Evolutionary conservation across 352 stramenopile species (phyloP).

Genomic region (Globisporangium spinosum): DNA sequence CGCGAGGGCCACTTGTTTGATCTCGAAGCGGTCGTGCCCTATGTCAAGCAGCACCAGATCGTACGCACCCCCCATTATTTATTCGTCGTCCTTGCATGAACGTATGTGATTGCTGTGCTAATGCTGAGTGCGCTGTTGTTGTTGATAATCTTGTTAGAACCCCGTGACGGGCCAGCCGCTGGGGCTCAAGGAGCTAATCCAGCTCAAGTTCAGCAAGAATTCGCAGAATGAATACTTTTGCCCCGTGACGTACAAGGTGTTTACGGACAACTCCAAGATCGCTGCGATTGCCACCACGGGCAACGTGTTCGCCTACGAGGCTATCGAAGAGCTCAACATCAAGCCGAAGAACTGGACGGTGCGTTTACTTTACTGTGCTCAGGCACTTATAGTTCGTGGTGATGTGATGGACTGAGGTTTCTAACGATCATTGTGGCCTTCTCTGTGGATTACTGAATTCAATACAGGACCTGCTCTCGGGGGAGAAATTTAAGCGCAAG

Average conservation of each 20-base stretch:
- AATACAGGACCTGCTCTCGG: conserved; percentile 89
- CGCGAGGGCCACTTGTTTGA: conserved; percentile 96
- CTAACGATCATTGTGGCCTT: conserved; percentile 10
- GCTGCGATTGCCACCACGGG: conserved; percentile 69
- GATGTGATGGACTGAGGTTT: too few relatives aligned
- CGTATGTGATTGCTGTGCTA: neutral
- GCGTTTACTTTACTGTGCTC: neutral
- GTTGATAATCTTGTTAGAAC: conserved; percentile 51
- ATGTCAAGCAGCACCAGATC: conserved; percentile 94
- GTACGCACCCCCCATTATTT: conserved; percentile 30
- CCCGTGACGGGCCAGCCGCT: conserved; percentile 92
- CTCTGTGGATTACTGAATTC: neutral
- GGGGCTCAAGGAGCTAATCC: conserved; percentile 92
- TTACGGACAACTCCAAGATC: conserved; percentile 88
- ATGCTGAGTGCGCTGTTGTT: neutral
- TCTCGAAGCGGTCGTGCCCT: conserved; percentile 93
- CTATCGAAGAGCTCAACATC: conserved; percentile 97
- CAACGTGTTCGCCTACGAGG: conserved; percentile 98
- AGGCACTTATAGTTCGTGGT: too few relatives aligned
- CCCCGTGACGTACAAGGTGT: conserved; percentile 97
- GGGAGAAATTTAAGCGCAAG: conserved; percentile 89
- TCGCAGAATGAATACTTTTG: conserved; percentile 75
- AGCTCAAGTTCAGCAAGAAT: conserved; percentile 83
- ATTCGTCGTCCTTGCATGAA: neutral
- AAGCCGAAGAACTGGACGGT: conserved; percentile 96